These are phyloP conservation scores for Boletus rubropictus DNA, from an alignment of 768 basidiomycete genomes.

Conservation along the genomic window DNA sequence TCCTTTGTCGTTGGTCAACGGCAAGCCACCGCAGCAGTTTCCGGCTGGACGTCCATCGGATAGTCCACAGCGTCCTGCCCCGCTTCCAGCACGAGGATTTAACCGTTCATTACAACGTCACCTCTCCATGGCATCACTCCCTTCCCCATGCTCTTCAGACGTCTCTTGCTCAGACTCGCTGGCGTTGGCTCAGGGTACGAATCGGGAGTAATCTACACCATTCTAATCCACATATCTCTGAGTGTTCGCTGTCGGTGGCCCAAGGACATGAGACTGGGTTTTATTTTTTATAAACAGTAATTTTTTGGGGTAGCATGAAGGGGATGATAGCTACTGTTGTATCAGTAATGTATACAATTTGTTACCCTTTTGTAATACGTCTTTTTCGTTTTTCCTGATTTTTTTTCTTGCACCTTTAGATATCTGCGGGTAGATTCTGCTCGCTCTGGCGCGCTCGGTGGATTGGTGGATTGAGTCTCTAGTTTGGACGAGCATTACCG, in stretches of 20 bases:
- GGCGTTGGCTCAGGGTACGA: slow-evolving; percentile 15
- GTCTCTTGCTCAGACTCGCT: slow-evolving; percentile 19
- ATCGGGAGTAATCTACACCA: slow-evolving; percentile 5
- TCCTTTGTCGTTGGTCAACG: slow-evolving; percentile 24
- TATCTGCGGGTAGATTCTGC: slow-evolving; percentile 7
- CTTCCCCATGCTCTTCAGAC: slow-evolving; percentile 10
- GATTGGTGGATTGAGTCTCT: no score
- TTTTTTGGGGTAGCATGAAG: not conserved
- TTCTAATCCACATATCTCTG: not conserved
- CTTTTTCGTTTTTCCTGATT: not conserved
- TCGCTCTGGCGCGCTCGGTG: no score
- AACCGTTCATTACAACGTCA: slow-evolving; percentile 25
- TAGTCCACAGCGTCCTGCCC: not conserved
- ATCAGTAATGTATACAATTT: slow-evolving; percentile 20
- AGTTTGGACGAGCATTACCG: no score
- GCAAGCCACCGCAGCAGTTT: slow-evolving; percentile 29
- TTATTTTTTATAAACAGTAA: slow-evolving; percentile 6
- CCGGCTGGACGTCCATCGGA: slow-evolving; percentile 21
- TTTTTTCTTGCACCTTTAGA: not conserved
- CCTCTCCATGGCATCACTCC: slow-evolving; percentile 22
- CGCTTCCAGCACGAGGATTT: slow-evolving; percentile 9
- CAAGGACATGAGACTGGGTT: slow-evolving; percentile 1
- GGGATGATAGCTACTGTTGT: slow-evolving; percentile 18
- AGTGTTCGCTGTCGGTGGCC: not conserved
- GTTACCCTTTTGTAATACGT: slow-evolving; percentile 24